A percentile compares a stretch with the other conserved stretches of the same genome.
These are phyloP conservation scores for Diaporthe longicolla DNA, from an alignment of 2,329 filamentous ascomycete species.

Conservation along the genomic window DNA sequence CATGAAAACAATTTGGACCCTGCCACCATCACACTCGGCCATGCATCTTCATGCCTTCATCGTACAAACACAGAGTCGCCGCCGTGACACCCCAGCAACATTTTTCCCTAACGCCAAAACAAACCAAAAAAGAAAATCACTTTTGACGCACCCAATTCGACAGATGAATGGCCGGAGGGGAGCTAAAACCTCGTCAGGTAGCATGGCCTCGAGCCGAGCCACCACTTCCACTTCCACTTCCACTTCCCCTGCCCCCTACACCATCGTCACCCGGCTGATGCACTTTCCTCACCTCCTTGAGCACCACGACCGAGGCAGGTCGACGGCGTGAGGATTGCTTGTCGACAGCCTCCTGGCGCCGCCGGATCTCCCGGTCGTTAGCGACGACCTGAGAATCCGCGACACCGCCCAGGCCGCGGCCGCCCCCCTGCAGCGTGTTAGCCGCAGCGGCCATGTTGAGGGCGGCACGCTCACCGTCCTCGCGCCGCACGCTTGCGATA, in stretches of 20 bases:
- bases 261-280: too few relatives aligned
- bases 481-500: not conserved
- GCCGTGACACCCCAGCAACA: not conserved
- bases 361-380: not conserved
- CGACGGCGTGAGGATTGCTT: too few relatives aligned
- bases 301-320: not conserved
- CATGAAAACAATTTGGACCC: not conserved
- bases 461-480: not conserved
- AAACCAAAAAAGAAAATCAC: not conserved
- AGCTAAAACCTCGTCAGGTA: not conserved
- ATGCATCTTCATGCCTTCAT: not conserved
- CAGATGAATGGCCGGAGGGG: not conserved
- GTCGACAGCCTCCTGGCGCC: not conserved
- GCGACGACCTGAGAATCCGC: not conserved
- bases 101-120: not conserved
- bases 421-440: slow-evolving; percentile 21
- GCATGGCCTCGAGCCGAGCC: not conserved
- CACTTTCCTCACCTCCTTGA: not conserved
- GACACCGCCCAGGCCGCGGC: slow-evolving; percentile 2
- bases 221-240: not conserved
- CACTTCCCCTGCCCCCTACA: not conserved
- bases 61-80: not conserved
- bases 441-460: not conserved
- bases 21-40: not conserved
- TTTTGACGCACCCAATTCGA: not conserved